A percentile compares a stretch with the other conserved stretches of the same genome.
Evolutionary conservation across 805 yeast genomes (phyloP).

Genomic region (Isabelozyma gotoi): DNA sequence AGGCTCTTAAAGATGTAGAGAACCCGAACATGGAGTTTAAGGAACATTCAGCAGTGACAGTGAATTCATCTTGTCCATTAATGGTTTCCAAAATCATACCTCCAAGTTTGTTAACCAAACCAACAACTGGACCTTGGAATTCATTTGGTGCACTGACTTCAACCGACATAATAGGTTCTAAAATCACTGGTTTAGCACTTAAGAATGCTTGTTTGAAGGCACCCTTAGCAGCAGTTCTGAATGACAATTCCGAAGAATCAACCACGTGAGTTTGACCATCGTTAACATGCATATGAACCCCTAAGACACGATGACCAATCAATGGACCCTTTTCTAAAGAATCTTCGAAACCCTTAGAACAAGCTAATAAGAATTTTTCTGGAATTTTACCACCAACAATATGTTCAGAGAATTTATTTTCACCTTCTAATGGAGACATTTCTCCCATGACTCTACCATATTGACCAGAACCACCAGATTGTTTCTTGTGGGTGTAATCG

Average conservation of each 20-base stretch:
- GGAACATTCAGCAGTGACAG: constrained; percentile 93
- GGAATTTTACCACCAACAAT: constrained; percentile 97
- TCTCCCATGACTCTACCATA: constrained; percentile 94
- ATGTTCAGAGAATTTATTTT: constrained; percentile 77
- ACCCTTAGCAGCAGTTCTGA: constrained; percentile 85
- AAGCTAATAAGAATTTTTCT: constrained; percentile 90
- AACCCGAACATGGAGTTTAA: constrained; percentile 95
- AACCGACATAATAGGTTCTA: constrained; percentile 96
- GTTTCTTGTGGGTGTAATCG: constrained; percentile 96
- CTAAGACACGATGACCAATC: constrained; percentile 90
- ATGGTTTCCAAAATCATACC: constrained; percentile 95
- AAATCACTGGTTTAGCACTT: constrained; percentile 78
- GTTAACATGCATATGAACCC: constrained; percentile 87
- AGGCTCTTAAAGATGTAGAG: constrained; percentile 92
- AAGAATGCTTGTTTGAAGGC: constrained; percentile 92
- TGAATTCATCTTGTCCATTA: constrained; percentile 91
- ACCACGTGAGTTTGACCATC: constrained; percentile 98
- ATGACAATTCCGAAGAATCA: constrained; percentile 94
- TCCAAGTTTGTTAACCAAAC: constrained; percentile 84
- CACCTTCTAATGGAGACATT: constrained; percentile 61
- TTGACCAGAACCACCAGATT: constrained; percentile 99
- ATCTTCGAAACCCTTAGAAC: constrained; percentile 94
- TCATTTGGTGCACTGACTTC: constrained; percentile 93
- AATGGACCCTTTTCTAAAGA: constrained; percentile 95
- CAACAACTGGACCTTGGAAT: constrained; percentile 92